Evolutionary conservation across 2,329 filamentous ascomycete genomes (phyloP).

Genomic region (Escovopsis sp.): DNA sequence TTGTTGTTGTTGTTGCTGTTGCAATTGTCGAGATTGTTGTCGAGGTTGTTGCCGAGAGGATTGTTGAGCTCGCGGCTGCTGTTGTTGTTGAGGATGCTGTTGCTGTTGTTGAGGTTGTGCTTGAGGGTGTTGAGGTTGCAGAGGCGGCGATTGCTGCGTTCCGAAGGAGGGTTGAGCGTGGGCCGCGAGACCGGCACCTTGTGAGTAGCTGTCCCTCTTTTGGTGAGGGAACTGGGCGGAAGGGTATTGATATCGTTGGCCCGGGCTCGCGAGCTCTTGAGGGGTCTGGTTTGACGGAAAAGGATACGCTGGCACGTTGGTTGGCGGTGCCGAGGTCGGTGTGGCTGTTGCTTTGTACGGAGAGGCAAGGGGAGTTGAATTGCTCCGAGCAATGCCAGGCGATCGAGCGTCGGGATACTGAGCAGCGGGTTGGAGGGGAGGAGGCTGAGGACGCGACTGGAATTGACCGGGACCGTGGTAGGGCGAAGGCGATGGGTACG

Average conservation of each 20-base stretch:
- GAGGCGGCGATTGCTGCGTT: constrained; percentile 4
- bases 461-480: constrained; percentile 27
- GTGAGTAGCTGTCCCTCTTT: constrained; percentile 31
- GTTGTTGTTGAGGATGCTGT: background rate
- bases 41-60: constrained; percentile 10
- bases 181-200: constrained; percentile 19
- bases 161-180: constrained; percentile 25
- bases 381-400: constrained; percentile 25
- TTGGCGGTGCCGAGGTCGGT: constrained; percentile 22
- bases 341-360: constrained; percentile 36
- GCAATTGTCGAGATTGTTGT: constrained; percentile 12
- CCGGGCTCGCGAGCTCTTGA: constrained; percentile 31
- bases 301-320: constrained; percentile 31
- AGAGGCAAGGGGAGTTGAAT: constrained; percentile 20
- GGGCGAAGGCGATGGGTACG: constrained; percentile 24
- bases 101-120: background rate
- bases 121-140: background rate
- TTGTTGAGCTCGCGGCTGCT: constrained; percentile 10
- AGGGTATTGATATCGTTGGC: constrained; percentile 36
- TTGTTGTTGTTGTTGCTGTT: constrained; percentile 9
- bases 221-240: constrained; percentile 26
- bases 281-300: constrained; percentile 30
- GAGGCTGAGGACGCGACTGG: constrained; percentile 25
- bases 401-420: constrained; percentile 34
- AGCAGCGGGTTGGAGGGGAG: constrained; percentile 29